These are phyloP conservation scores for Tylopilus sp. DNA, from an alignment of 768 basidiomycete species.

Conservation along the genomic window DNA sequence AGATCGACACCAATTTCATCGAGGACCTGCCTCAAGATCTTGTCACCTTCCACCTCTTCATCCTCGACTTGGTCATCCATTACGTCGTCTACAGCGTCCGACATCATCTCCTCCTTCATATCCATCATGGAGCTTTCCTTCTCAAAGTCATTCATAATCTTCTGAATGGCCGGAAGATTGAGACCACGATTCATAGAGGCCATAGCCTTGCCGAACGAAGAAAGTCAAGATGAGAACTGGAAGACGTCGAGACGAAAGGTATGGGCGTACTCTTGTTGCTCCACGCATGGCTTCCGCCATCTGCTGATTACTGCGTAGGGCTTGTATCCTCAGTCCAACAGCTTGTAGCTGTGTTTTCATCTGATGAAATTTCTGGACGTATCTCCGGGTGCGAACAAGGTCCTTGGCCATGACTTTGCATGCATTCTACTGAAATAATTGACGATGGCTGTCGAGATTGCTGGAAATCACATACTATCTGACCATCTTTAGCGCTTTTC, in stretches of 20 bases:
- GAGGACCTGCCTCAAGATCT: conserved; percentile 91
- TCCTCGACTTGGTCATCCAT: conserved; percentile 93
- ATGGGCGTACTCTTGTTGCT: conserved; percentile 81
- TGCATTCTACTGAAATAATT: conserved; percentile 64
- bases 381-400: conserved; percentile 91
- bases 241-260: background rate
- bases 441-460: conserved; percentile 8
- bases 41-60: conserved; percentile 94
- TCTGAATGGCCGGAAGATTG: conserved; percentile 91
- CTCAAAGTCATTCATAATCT: conserved; percentile 98
- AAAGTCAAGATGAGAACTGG: conserved; percentile 1
- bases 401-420: conserved; percentile 99
- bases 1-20: conserved; percentile 95
- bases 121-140: conserved; percentile 98
- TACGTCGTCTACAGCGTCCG: conserved; percentile 94
- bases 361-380: conserved; percentile 97
- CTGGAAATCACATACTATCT: conserved; percentile 60
- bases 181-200: conserved; percentile 94
- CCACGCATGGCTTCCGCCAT: conserved; percentile 99
- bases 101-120: conserved; percentile 99
- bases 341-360: conserved; percentile 99
- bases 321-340: conserved; percentile 92
- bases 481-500: conserved; percentile 92
- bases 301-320: conserved; percentile 93
- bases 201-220: conserved; percentile 73